Evolutionary conservation across 2,329 filamentous ascomycete species (phyloP).

Genomic region (Aspergillus costaricaensis): DNA sequence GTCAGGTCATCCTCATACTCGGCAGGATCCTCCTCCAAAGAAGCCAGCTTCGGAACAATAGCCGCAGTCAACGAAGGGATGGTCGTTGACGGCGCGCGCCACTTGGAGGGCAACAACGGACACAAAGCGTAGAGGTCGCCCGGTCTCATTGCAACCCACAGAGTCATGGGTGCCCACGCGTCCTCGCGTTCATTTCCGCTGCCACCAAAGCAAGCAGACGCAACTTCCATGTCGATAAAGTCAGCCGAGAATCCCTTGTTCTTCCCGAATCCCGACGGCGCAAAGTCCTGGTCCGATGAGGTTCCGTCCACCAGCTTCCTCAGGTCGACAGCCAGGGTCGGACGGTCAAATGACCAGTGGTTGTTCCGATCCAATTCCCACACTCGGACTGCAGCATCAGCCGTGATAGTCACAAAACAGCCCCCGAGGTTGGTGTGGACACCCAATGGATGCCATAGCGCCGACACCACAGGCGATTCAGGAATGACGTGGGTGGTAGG

Average conservation of each 20-base stretch:
- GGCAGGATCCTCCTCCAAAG: conserved; percentile 43
- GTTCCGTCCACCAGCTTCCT: conserved; percentile 85
- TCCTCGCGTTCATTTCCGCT: conserved; percentile 59
- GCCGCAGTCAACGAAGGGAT: conserved; percentile 81
- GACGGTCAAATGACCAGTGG: conserved; percentile 82
- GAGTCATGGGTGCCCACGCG: conserved; percentile 89
- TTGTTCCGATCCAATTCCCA: conserved; percentile 88
- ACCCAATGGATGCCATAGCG: conserved; percentile 89
- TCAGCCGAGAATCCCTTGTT: conserved; percentile 87
- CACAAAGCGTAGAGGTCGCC: conserved; percentile 93
- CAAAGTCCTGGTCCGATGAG: conserved; percentile 78
- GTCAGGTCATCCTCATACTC: conserved; percentile 49
- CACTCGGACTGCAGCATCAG: conserved; percentile 81
- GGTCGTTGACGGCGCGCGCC: conserved; percentile 74
- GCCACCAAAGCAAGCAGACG: conserved; percentile 86
- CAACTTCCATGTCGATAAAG: conserved; percentile 89
- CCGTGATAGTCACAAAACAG: conserved; percentile 83
- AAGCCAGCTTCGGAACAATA: conserved; percentile 70
- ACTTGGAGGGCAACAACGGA: conserved; percentile 82
- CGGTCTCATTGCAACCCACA: conserved; percentile 94
- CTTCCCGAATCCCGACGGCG: conserved; percentile 70
- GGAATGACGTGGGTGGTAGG: conserved; percentile 90
- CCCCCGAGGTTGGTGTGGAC: conserved; percentile 65
- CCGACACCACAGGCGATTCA: conserved; percentile 75
- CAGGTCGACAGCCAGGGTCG: conserved; percentile 80